Evolutionary conservation across 73 alveolate genomes (phyloP).

Genomic region (Symbiodinium pilosum): DNA sequence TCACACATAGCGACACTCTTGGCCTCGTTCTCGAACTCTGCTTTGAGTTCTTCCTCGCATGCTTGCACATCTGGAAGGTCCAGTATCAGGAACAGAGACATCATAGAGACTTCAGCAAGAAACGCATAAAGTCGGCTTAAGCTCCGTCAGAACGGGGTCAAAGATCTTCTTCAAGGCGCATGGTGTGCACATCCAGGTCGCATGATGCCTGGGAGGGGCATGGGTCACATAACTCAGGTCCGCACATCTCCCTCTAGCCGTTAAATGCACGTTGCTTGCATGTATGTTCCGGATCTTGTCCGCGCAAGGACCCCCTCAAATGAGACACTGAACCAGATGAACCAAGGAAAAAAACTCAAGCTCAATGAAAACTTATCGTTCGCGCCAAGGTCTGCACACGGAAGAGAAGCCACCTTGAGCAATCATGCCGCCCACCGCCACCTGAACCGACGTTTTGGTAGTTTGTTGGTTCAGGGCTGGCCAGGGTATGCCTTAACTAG

Average conservation of each 20-base stretch:
- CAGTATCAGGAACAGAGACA: neutral
- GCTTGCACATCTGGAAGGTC: no score
- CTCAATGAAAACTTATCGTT: no score
- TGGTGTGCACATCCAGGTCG: slow-evolving; percentile 97
- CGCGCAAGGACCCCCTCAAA: neutral
- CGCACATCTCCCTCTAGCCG: no score
- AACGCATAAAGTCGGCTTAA: neutral
- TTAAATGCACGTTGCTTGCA: no score
- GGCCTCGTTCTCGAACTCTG: slow-evolving; percentile 97
- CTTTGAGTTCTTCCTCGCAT: neutral
- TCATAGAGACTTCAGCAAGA: neutral
- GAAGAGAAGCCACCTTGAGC: slow-evolving; percentile 99
- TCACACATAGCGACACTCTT: no score
- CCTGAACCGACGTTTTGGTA: slow-evolving; percentile 8
- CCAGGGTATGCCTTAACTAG: no score
- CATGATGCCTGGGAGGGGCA: slow-evolving; percentile 95
- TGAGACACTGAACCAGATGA: no score
- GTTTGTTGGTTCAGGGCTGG: no score
- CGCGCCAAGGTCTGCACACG: slow-evolving; percentile 53
- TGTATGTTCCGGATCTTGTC: no score
- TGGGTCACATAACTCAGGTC: slow-evolving; percentile 85
- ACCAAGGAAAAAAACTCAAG: no score
- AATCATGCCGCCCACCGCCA: slow-evolving; percentile 97
- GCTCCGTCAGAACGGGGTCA: slow-evolving; percentile 98
- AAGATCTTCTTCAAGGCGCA: slow-evolving; percentile 98